phyloP scores from a whole-genome alignment of 768 basidiomycete species.

The Phylloporus sp. region DNA sequence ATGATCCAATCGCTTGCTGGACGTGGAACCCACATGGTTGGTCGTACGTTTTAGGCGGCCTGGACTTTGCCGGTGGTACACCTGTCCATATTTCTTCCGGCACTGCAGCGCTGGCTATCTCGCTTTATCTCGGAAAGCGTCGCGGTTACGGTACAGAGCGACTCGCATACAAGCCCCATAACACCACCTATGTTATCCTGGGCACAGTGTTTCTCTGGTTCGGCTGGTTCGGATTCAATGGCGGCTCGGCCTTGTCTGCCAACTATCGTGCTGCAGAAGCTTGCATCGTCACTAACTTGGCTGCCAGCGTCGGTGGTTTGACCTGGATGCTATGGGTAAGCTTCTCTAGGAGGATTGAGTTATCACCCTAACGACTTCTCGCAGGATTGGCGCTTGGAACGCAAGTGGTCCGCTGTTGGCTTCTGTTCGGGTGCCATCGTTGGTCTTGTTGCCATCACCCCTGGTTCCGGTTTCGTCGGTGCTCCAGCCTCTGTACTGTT shows the following conservation, averaged over 20 bases:
- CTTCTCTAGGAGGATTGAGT: background rate
- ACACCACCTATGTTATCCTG: slow-evolving; percentile 88
- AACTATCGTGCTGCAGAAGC: slow-evolving; percentile 85
- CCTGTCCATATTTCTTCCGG: slow-evolving; percentile 97
- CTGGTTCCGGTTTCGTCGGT: slow-evolving; percentile 79
- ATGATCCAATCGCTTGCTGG: slow-evolving; percentile 95
- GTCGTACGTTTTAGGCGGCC: slow-evolving; percentile 75
- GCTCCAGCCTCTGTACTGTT: slow-evolving; percentile 80
- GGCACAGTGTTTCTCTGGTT: slow-evolving; percentile 95
- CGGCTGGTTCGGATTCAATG: slow-evolving; percentile 95
- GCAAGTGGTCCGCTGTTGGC: slow-evolving; percentile 90
- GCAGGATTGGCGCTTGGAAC: slow-evolving; percentile 85
- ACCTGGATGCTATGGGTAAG: slow-evolving; percentile 89
- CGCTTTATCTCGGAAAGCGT: slow-evolving; percentile 85
- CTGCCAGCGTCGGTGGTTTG: slow-evolving; percentile 81
- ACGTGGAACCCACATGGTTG: slow-evolving; percentile 83
- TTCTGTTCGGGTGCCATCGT: slow-evolving; percentile 94
- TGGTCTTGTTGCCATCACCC: slow-evolving; percentile 86
- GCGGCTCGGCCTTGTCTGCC: slow-evolving; percentile 84
- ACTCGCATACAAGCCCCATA: slow-evolving; percentile 91
- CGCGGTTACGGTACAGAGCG: slow-evolving; percentile 87
- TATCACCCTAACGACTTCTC: background rate
- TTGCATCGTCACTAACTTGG: slow-evolving; percentile 90
- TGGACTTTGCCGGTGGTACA: slow-evolving; percentile 93
- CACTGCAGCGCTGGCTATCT: slow-evolving; percentile 85